Evolutionary conservation across 169 alveolate species (phyloP), one percentile per base, ranked within the genome.

Genomic region (Plasmodium relictum): DNA sequence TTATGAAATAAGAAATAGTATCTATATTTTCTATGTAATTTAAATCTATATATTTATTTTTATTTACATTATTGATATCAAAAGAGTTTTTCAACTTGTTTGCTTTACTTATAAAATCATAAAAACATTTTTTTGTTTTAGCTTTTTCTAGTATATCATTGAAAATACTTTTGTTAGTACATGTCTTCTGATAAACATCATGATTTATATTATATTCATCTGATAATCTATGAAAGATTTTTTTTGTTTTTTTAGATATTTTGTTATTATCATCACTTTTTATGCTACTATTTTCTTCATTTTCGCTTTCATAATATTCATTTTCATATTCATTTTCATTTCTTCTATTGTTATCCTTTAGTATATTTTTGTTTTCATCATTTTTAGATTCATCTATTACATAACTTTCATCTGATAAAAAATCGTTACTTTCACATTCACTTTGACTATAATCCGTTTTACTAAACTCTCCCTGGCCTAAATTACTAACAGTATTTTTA

Each of bases 1-100:
- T 78, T 66, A 78, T 78, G 22, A 78, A 78, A 42, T 78, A 78
- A 16, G 89, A 78, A 22, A 78, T 78, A 8, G 78, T 78, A 45
- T 78, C 89, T 8, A 78, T 58, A 48, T 62, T 63, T 66, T 78
- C 89, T 31, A 78, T 72, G 63, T 78, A 78, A 78, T 45, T 22
- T 42, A 63, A 31, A 65, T 20, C 73, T 16, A 78, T 78, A 39
- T 4, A 63, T 78, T 78, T 78, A 56, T 78, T 78, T 37, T 78
- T 78, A 50, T 78, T 48, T 16, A 78, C 63, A 31, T 50, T 22
- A 42, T 52, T 78, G 0, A 78, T 69, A 69, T 78, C 76, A 56
- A 78, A 78, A 16, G 89, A 10, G 45, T 78, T 78, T 42, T 78
- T 78, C 31, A 78, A 41, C 42, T 66, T 78, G 41, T 78, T 78